Conservation (phyloP, 352 stramenopile species). For the Blastocystis sp. region DNA sequence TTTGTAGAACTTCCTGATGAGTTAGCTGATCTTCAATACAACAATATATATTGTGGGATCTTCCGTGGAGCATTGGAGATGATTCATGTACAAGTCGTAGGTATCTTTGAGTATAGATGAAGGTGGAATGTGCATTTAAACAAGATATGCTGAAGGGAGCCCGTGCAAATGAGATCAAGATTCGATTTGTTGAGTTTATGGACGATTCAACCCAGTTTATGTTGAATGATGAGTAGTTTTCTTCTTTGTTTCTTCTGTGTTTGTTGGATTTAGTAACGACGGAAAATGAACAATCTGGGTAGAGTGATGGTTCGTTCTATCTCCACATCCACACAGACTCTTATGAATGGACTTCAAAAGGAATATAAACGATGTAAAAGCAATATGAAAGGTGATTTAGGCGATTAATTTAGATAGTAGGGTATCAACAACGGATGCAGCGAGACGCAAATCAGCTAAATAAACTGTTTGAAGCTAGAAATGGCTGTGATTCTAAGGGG, state of each 20-base stretch:
- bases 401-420: not conserved
- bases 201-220: slow-evolving; percentile 52
- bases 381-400: not conserved
- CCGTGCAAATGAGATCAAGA: not conserved
- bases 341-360: too few relatives aligned
- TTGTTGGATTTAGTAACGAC: not conserved
- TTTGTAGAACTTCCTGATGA: slow-evolving; percentile 63
- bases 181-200: slow-evolving; percentile 17
- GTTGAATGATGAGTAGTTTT: slow-evolving; percentile 21
- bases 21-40: slow-evolving; percentile 79
- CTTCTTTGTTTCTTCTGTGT: not conserved
- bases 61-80: slow-evolving; percentile 89
- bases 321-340: not conserved
- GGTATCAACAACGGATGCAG: not conserved
- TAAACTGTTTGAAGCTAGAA: not conserved
- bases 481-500: not conserved
- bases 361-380: not conserved
- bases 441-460: not conserved
- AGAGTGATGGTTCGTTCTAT: not conserved
- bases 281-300: too few relatives aligned
- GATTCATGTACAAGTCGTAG: slow-evolving; percentile 70
- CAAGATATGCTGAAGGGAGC: slow-evolving; percentile 33
- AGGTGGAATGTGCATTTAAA: slow-evolving; percentile 34
- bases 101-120: slow-evolving; percentile 10
- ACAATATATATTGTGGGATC: slow-evolving; percentile 87